These are phyloP conservation scores for Trichoderma sp. DNA, from an alignment of 2,329 filamentous ascomycete genomes.

Conservation along the genomic window DNA sequence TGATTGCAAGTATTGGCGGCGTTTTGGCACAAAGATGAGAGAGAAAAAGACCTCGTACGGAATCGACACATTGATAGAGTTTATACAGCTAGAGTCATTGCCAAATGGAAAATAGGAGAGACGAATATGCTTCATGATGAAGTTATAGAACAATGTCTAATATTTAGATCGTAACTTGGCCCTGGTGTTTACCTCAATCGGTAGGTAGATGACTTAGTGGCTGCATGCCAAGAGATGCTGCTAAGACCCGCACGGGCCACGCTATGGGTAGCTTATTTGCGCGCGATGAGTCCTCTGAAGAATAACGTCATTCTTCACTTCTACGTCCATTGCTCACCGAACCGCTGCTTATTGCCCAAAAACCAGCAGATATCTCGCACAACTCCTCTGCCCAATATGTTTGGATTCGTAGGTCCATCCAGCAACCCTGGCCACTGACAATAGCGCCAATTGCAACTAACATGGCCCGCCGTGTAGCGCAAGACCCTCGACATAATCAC, in stretches of 20 bases:
- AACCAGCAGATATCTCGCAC: background rate
- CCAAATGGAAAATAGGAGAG: background rate
- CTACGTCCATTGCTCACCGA: background rate
- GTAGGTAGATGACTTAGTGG: background rate
- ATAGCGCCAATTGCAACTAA: background rate
- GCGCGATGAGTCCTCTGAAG: conserved; percentile 16
- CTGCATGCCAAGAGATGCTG: background rate
- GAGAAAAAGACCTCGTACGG: background rate
- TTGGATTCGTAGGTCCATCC: conserved; percentile 33
- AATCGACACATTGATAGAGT: conserved; percentile 1
- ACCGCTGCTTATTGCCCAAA: background rate
- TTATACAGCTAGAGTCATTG: background rate
- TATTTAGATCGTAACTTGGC: background rate
- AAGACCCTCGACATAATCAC: conserved; percentile 90
- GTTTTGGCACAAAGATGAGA: conserved; percentile 9
- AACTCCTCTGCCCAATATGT: conserved; percentile 31
- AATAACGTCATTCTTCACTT: conserved; percentile 29
- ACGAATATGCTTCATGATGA: background rate
- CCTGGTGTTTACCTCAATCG: background rate
- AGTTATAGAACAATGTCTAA: background rate
- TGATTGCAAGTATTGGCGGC: conserved; percentile 12
- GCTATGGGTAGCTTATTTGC: background rate
- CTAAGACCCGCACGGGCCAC: conserved; percentile 22
- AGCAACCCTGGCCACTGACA: background rate
- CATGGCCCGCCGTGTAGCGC: conserved; percentile 42